phyloP scores from a whole-genome alignment of 768 basidiomycete genomes.

The Pulveroboletus ravenelii region DNA sequence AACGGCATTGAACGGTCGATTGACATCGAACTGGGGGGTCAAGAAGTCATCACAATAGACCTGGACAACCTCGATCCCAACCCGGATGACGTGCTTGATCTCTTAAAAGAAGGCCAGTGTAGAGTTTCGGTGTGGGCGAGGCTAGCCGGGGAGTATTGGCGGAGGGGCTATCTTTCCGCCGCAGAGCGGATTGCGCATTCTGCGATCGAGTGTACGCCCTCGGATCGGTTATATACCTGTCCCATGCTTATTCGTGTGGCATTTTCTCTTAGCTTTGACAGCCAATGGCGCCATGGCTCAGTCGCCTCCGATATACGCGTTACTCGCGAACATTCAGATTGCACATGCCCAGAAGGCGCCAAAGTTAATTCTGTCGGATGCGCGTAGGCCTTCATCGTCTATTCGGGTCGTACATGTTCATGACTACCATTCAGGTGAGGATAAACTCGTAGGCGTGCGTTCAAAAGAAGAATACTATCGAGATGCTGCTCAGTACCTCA shows the following conservation, averaged over 20 bases:
- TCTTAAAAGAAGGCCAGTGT: slow-evolving; percentile 69
- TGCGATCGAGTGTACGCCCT: slow-evolving; percentile 60
- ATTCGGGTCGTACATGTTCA: not conserved
- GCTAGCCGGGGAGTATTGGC: slow-evolving; percentile 86
- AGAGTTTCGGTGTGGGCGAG: slow-evolving; percentile 74
- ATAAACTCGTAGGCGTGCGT: slow-evolving; percentile 53
- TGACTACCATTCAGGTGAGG: slow-evolving; percentile 47
- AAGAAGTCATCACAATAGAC: slow-evolving; percentile 87
- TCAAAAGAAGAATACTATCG: slow-evolving; percentile 64
- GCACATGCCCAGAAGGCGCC: slow-evolving; percentile 79
- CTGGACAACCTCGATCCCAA: slow-evolving; percentile 80
- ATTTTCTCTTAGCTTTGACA: slow-evolving; percentile 42
- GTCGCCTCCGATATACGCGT: slow-evolving; percentile 68
- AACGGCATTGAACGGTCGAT: slow-evolving; percentile 36
- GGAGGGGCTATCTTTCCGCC: slow-evolving; percentile 64
- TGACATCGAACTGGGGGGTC: slow-evolving; percentile 75
- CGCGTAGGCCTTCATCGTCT: slow-evolving; percentile 48
- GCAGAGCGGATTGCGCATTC: slow-evolving; percentile 72
- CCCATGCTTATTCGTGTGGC: not conserved
- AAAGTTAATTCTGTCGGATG: slow-evolving; percentile 65
- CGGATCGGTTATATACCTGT: not conserved
- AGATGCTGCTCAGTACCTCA: slow-evolving; percentile 67
- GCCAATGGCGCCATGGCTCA: slow-evolving; percentile 45
- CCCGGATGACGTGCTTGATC: slow-evolving; percentile 68
- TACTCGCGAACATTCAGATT: slow-evolving; percentile 84